A percentile compares a stretch with the other conserved stretches of the same genome.
Conservation (phyloP, 345 rosid species). For the Odontarrhena argentea region DNA sequence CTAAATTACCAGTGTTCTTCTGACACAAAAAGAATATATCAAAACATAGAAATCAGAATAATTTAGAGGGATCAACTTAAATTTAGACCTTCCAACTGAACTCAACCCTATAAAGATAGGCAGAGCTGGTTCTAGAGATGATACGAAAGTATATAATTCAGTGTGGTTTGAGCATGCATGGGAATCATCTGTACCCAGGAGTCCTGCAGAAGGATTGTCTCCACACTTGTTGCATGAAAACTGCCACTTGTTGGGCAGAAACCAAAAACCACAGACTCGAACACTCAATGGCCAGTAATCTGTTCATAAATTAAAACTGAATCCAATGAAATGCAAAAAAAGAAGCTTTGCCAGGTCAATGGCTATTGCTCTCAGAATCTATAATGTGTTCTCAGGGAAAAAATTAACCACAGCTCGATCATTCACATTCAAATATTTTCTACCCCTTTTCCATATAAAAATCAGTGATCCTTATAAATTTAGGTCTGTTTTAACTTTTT, state of each 20-base stretch:
- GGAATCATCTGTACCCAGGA: slow-evolving; percentile 33
- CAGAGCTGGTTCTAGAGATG: slow-evolving; percentile 42
- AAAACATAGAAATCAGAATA: slow-evolving; percentile 27
- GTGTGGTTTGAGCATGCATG: slow-evolving; percentile 62
- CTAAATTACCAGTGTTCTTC: neutral
- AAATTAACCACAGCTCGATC: neutral
- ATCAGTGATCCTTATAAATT: neutral
- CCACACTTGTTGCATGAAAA: slow-evolving; percentile 74
- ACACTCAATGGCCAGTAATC: slow-evolving; percentile 83
- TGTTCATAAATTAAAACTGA: slow-evolving; percentile 41
- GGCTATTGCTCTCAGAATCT: neutral
- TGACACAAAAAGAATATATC: neutral
- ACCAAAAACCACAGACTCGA: slow-evolving; percentile 87
- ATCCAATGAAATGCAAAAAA: slow-evolving; percentile 27
- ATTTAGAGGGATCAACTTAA: slow-evolving; percentile 27
- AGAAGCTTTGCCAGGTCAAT: slow-evolving; percentile 14
- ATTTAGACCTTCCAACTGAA: slow-evolving; percentile 78
- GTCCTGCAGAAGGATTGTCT: slow-evolving; percentile 45
- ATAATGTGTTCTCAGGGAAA: slow-evolving; percentile 5
- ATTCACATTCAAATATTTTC: neutral
- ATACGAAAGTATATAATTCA: slow-evolving; percentile 57
- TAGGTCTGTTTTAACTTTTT: slow-evolving; percentile 4
- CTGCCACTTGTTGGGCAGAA: slow-evolving; percentile 80
- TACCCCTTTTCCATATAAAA: neutral
- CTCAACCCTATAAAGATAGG: slow-evolving; percentile 76